Conservation (phyloP, 805 yeast genomes). For the Myxozyma monticola region DNA sequence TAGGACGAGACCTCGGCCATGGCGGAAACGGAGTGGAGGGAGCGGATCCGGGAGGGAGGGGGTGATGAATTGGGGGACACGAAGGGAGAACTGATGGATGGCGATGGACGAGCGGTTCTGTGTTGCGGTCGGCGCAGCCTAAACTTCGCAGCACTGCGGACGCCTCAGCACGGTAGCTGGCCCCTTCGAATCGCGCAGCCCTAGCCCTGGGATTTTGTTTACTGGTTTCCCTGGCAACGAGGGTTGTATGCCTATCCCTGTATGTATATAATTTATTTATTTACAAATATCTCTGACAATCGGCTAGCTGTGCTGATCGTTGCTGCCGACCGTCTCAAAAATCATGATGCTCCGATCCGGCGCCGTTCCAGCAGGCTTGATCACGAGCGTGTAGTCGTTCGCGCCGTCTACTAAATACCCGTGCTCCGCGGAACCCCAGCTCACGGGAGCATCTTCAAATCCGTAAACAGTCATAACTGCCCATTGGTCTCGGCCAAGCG, state of each 20-base stretch:
- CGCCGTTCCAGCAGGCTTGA: background rate
- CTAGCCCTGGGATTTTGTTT: no score
- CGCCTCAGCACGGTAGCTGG: no score
- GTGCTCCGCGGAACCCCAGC: constrained; percentile 27
- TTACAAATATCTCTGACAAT: background rate
- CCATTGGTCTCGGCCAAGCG: no score
- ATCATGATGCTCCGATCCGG: background rate
- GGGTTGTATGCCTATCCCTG: no score
- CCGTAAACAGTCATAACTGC: constrained; percentile 24
- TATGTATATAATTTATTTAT: background rate
- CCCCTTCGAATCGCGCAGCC: no score
- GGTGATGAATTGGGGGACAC: no score
- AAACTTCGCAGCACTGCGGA: background rate
- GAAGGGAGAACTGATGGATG: background rate
- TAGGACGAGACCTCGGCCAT: constrained; percentile 30
- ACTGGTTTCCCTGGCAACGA: no score
- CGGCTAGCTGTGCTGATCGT: constrained; percentile 15
- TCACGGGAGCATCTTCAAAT: constrained; percentile 30
- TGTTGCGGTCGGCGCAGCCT: no score
- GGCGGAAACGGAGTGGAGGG: no score
- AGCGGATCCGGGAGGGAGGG: no score
- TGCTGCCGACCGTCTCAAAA: constrained; percentile 16
- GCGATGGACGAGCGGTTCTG: no score
- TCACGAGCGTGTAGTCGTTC: constrained; percentile 19
- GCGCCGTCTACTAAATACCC: constrained; percentile 22